Conservation (phyloP, 2,329 filamentous ascomycete genomes). For the Apiospora saccharicola region DNA sequence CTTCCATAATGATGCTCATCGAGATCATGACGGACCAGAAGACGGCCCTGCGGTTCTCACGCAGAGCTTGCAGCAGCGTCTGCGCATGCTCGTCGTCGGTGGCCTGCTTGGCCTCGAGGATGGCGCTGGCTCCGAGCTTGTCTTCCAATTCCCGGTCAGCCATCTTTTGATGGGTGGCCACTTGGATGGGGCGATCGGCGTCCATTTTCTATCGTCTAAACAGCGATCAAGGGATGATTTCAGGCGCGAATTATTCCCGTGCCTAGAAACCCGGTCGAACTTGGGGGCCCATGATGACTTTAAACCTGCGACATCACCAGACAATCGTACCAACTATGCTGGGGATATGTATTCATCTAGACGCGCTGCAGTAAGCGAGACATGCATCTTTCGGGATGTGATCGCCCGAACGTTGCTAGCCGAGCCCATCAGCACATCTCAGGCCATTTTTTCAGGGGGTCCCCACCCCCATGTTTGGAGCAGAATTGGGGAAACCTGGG, state of each 20-base stretch:
- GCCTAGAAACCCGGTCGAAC: neutral
- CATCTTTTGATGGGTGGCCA: slow-evolving; percentile 38
- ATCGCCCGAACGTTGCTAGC: neutral
- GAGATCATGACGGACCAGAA: slow-evolving; percentile 43
- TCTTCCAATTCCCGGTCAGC: slow-evolving; percentile 41
- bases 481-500: slow-evolving; percentile 9
- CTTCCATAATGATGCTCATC: slow-evolving; percentile 44
- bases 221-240: neutral
- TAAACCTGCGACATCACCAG: neutral
- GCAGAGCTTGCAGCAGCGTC: slow-evolving; percentile 38
- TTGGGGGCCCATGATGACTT: neutral
- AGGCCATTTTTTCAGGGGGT: neutral
- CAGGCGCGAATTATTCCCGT: too few relatives aligned
- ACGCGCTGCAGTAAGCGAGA: neutral
- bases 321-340: neutral
- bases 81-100: slow-evolving; percentile 43
- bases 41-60: slow-evolving; percentile 39
- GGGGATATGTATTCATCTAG: neutral
- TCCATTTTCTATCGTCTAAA: slow-evolving; percentile 32
- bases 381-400: neutral
- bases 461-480: neutral
- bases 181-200: slow-evolving; percentile 29
- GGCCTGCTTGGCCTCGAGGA: slow-evolving; percentile 40
- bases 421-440: slow-evolving; percentile 4
- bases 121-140: slow-evolving; percentile 38